Conservation (phyloP, 2,329 filamentous ascomycete species). For the Ophiostoma angusticollis region DNA sequence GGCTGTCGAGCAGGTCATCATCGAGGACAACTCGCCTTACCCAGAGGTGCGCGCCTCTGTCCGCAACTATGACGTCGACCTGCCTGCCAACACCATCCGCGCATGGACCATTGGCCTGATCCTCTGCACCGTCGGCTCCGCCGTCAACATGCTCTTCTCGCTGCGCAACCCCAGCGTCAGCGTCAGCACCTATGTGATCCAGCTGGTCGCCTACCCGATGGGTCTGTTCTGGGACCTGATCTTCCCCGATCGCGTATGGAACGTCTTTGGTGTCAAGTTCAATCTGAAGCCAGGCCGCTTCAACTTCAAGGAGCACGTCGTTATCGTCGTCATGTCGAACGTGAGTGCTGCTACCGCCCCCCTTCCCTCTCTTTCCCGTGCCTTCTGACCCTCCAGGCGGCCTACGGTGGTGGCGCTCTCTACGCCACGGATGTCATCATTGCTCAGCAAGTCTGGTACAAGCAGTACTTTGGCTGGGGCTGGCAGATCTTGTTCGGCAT, state of each 20-base stretch:
- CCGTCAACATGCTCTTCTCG: constrained; percentile 46
- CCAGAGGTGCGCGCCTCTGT: constrained; percentile 38
- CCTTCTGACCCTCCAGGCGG: constrained; percentile 29
- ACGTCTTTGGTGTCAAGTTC: constrained; percentile 38
- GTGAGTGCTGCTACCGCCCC: too few relatives aligned
- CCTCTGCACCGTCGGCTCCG: constrained; percentile 44
- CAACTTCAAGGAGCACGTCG: constrained; percentile 49
- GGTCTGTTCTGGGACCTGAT: constrained; percentile 41
- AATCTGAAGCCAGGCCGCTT: constrained; percentile 45
- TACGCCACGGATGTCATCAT: constrained; percentile 41
- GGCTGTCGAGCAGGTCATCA: constrained; percentile 42
- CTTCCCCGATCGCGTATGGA: constrained; percentile 40
- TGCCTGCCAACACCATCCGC: constrained; percentile 50
- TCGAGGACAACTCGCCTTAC: constrained; percentile 55
- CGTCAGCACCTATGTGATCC: constrained; percentile 49
- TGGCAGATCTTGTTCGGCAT: constrained; percentile 48
- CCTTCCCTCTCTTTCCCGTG: background rate
- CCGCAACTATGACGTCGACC: constrained; percentile 21
- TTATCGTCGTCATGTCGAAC: constrained; percentile 53
- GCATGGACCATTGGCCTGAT: constrained; percentile 46
- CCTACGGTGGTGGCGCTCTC: constrained; percentile 44
- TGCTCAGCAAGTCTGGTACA: constrained; percentile 39
- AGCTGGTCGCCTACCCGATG: constrained; percentile 48
- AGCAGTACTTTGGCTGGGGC: constrained; percentile 40
- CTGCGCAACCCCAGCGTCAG: constrained; percentile 45